Evolutionary conservation across 306 rosid species (phyloP), one percentile per base, ranked within the genome.

Genomic region (Dalbergia oliveri): DNA sequence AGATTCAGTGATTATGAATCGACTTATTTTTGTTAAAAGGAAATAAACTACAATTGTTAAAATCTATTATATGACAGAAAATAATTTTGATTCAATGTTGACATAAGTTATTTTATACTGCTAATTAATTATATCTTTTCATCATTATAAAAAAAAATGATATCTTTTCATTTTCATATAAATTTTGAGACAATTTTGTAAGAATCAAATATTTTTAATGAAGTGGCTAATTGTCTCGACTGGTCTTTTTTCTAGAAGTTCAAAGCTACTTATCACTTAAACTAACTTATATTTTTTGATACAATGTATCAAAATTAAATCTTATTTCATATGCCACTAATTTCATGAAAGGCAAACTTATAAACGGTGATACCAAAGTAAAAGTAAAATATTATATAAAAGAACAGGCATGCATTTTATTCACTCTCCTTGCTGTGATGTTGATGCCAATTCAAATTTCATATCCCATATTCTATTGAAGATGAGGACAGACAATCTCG

Each of bases 401-500:
- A 83, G 50, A 49, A 78, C 51, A 50, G 59, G 43, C 53, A 62
- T 50, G 26, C 75, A 72, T 16, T 39, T 75, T 50, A 68, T 56
- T 62, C 57, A 79, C 82, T 81, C 1, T 3, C 53, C 53, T 47
- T 86, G 74, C 74, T 74, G 60, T 63, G 84, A 79, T 57, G 84
- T 69, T 82, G 79, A 86, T 70, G 72, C 79, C 70, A 74, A 14
- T 78, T 66, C 79, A 69, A 73, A 5, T 75, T 82, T 64, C 57
- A 75, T 70, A 56, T 37, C 19, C 31, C 14, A 44, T 60, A 72
- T 45, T 60, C 39, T 66, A 37, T 35, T 11, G 5, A 63, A 70
- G 77, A 79, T 2, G 76, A 65, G 33, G 92, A 87, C 88, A 82
- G 39, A 49, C 58, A 87, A 87, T 47, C 85, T 85, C 43, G 79